These are phyloP conservation scores for Mycena pura DNA, from an alignment of 768 basidiomycete species.

Conservation along the genomic window DNA sequence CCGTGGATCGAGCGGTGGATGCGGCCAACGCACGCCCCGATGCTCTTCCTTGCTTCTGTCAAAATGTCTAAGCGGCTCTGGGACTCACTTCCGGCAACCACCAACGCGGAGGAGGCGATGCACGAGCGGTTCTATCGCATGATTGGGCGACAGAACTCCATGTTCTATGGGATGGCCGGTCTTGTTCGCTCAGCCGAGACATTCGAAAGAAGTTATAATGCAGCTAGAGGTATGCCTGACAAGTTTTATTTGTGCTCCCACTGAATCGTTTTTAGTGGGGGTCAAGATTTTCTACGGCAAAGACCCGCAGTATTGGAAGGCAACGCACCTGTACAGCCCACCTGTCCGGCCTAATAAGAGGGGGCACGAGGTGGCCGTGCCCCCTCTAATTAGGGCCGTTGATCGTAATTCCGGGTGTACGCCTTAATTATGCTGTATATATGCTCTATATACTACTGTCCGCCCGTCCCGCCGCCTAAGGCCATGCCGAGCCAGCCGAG, in stretches of 20 bases:
- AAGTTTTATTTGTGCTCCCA: too few species aligned
- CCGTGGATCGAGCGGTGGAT: slow-evolving; percentile 45
- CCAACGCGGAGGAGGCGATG: slow-evolving; percentile 27
- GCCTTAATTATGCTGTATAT: too few species aligned
- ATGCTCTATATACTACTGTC: too few species aligned
- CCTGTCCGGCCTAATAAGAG: too few species aligned
- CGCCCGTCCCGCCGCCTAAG: too few species aligned
- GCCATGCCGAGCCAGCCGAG: too few species aligned
- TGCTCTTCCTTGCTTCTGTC: slow-evolving; percentile 23
- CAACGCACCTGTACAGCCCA: too few species aligned
- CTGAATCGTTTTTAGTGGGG: neutral
- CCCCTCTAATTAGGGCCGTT: too few species aligned
- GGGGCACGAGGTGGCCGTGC: too few species aligned
- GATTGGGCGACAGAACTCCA: neutral
- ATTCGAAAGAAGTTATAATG: neutral
- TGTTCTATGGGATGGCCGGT: neutral
- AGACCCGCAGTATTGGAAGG: neutral
- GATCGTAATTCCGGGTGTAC: too few species aligned
- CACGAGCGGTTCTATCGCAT: slow-evolving; percentile 27
- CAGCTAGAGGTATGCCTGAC: too few species aligned
- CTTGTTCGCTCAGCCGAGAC: neutral
- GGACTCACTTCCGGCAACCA: slow-evolving; percentile 24
- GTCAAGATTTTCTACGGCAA: neutral
- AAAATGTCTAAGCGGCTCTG: slow-evolving; percentile 18
- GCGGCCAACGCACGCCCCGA: slow-evolving; percentile 19